These are phyloP conservation scores for Aspergillus amoenus DNA, from an alignment of 2,329 filamentous ascomycete species.

Conservation along the genomic window DNA sequence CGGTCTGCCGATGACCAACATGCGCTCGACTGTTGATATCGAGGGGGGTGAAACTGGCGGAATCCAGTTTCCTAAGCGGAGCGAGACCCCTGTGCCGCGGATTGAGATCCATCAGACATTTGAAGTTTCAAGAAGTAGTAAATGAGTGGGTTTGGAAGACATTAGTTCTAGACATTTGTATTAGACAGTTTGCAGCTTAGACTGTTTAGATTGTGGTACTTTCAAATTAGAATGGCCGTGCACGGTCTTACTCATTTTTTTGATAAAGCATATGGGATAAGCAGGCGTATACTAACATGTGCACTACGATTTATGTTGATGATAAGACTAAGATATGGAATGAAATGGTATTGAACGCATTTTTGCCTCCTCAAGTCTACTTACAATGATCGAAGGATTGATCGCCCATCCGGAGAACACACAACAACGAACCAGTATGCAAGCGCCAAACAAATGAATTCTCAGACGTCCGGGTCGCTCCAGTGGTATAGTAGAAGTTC, in stretches of 20 bases:
- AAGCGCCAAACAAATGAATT: conserved; percentile 1
- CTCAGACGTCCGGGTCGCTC: neutral
- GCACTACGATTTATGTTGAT: neutral
- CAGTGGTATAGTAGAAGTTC: conserved; percentile 6
- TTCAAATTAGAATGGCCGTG: too few species aligned
- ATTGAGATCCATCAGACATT: conserved; percentile 6
- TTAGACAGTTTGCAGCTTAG: too few species aligned
- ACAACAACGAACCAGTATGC: conserved; percentile 6
- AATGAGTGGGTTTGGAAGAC: too few species aligned
- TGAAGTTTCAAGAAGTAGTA: neutral
- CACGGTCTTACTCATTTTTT: too few species aligned
- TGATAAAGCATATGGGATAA: too few species aligned
- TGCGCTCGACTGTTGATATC: neutral
- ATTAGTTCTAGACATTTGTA: neutral
- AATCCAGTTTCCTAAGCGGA: neutral
- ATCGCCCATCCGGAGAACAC: neutral
- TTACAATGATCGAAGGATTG: neutral
- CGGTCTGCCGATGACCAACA: neutral
- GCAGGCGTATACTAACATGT: neutral
- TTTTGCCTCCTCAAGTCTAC: conserved; percentile 1
- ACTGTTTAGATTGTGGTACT: too few species aligned
- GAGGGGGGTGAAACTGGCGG: neutral
- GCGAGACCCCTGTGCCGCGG: neutral
- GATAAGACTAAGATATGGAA: neutral
- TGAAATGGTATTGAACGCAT: neutral